These are phyloP conservation scores for Akanthomyces muscarius DNA, from an alignment of 2,329 filamentous ascomycete genomes.

Conservation along the genomic window DNA sequence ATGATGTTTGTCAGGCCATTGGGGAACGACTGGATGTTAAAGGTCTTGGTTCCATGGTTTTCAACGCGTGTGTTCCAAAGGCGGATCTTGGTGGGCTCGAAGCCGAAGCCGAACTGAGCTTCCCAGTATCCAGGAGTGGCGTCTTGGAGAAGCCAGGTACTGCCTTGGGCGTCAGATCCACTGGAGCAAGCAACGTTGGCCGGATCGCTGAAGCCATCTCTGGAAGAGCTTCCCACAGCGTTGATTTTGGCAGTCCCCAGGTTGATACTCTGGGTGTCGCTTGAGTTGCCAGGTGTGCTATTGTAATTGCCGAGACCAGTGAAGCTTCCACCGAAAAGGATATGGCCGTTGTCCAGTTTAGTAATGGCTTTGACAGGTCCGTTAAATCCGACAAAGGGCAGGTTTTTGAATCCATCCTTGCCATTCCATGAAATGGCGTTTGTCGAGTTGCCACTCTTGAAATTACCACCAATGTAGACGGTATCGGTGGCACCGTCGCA, in stretches of 20 bases:
- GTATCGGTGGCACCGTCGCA: constrained; percentile 74
- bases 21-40: constrained; percentile 79
- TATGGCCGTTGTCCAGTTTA: constrained; percentile 73
- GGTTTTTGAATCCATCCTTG: constrained; percentile 65
- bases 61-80: constrained; percentile 83
- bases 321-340: constrained; percentile 89
- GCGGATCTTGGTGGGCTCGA: constrained; percentile 80
- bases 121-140: constrained; percentile 75
- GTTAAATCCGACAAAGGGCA: constrained; percentile 93
- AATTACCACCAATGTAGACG: constrained; percentile 90
- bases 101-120: constrained; percentile 77
- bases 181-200: constrained; percentile 75
- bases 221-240: constrained; percentile 57
- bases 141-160: constrained; percentile 75
- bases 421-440: constrained; percentile 83
- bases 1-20: constrained; percentile 68
- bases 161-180: constrained; percentile 63
- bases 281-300: constrained; percentile 56
- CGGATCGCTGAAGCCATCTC: constrained; percentile 67
- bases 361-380: constrained; percentile 83
- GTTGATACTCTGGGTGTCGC: constrained; percentile 78
- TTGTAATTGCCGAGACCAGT: constrained; percentile 76
- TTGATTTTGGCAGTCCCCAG: constrained; percentile 73
- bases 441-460: constrained; percentile 73
- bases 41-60: constrained; percentile 82